Evolutionary conservation across 1,284 basidiomycete genomes (phyloP).

Genomic region (Meira miltonrushii): DNA sequence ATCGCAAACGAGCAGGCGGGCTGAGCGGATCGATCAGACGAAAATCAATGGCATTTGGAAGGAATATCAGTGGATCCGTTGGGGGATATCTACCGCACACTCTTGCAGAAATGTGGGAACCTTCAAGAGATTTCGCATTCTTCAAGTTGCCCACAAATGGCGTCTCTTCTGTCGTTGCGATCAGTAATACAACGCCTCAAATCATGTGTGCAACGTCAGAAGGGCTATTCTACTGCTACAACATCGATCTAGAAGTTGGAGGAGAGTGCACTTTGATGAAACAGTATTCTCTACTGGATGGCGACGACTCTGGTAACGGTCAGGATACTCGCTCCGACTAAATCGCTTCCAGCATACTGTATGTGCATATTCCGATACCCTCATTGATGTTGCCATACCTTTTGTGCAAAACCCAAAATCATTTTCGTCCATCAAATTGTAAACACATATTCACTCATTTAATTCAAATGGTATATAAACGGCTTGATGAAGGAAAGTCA

Average conservation of each 20-base stretch:
- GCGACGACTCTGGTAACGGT: conserved; percentile 9
- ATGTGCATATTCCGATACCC: too few relatives aligned
- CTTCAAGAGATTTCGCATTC: conserved; percentile 87
- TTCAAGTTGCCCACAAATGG: conserved; percentile 78
- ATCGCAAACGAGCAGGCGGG: conserved; percentile 34
- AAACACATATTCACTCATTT: too few relatives aligned
- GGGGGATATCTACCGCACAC: conserved; percentile 86
- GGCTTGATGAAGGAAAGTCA: too few relatives aligned
- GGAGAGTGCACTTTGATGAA: conserved; percentile 93
- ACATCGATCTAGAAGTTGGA: conserved; percentile 90
- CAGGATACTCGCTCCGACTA: too few relatives aligned
- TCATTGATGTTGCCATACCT: too few relatives aligned
- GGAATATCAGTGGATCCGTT: conserved; percentile 58
- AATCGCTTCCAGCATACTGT: too few relatives aligned
- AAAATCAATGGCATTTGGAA: conserved; percentile 59
- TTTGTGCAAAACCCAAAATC: too few relatives aligned
- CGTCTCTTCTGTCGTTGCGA: conserved; percentile 53
- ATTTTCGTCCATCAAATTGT: too few relatives aligned
- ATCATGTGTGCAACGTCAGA: conserved; percentile 96
- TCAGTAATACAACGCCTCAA: conserved; percentile 71
- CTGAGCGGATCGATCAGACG: conserved; percentile 53
- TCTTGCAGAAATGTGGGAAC: conserved; percentile 95
- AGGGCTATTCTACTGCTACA: conserved; percentile 91
- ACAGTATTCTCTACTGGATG: conserved; percentile 51
- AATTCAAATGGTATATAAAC: too few relatives aligned